Evolutionary conservation across 2,329 filamentous ascomycete genomes (phyloP), one percentile per base, ranked within the genome.

Genomic region (Scopulariopsis brevicaulis): DNA sequence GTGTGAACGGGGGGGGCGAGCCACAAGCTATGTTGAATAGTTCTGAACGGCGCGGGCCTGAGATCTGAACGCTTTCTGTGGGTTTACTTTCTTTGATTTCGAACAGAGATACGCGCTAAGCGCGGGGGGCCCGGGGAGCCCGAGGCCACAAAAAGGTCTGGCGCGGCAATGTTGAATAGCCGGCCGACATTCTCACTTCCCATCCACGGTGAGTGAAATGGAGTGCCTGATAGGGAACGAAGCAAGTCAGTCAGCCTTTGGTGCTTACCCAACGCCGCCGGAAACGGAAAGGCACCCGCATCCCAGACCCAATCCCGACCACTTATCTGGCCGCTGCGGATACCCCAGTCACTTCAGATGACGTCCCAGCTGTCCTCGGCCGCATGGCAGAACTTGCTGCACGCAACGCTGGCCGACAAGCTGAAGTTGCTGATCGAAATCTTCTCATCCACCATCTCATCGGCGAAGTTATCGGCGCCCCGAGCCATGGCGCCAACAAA

Each of bases 401-500:
- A 99, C 51, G 94, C 93, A 62, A 99, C 94, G 77, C 93, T 97
- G 61, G 94, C 94, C 68, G 90, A 96, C 62, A 99, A 80, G 68
- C 92, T 96, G 80, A 89, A 99, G 73, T 96, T 96, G 80, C 93
- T 97, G 76, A 99, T 97, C 66, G 89, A 90, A 69, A 99, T 97
- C 68, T 95, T 90, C 75, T 99, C 94, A 69, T 97, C 93, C 67
- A 97, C 95, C 73, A 89, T 90, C 48, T 83, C 82, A 69, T 99
- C 94, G 63, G 94, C 94, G 70, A 99, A 99, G 73, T 90, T 93
- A 70, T 99, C 94, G 58, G 85, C 83, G 20, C 94, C 94, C 77
- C 97, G 97, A 60, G 94, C 94, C 93, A 99, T 99, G 65, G 94
- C 94, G 65, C 94, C 94, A 50, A 97, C 90, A 67, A 97, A 97